These are phyloP conservation scores for Ganoderma sinense DNA, from an alignment of 1,284 basidiomycete species.

Conservation along the genomic window DNA sequence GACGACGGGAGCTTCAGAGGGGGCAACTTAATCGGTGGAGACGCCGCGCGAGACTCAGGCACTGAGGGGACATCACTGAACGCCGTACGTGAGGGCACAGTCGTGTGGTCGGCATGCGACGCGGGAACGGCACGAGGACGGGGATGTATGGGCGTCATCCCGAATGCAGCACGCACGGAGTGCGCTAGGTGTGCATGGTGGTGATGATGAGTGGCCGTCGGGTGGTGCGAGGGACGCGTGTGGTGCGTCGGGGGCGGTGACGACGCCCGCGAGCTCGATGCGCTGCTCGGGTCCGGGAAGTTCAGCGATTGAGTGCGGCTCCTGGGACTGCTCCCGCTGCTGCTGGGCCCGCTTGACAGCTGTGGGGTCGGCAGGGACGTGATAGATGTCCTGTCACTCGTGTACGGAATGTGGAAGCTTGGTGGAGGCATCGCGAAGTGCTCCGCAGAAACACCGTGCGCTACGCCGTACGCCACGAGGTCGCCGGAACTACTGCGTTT, in stretches of 20 bases:
- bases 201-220: conserved; percentile 31
- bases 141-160: conserved; percentile 85
- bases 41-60: conserved; percentile 64
- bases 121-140: conserved; percentile 40
- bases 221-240: conserved; percentile 18
- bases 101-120: conserved; percentile 47
- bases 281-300: conserved; percentile 44
- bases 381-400: conserved; percentile 43
- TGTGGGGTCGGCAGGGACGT: conserved; percentile 61
- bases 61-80: conserved; percentile 43
- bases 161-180: conserved; percentile 84
- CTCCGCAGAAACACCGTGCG: conserved; percentile 25
- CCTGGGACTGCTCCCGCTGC: conserved; percentile 62
- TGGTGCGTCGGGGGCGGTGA: conserved; percentile 48
- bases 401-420: conserved; percentile 38
- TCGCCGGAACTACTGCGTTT: conserved; percentile 44
- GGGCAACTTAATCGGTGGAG: conserved; percentile 74
- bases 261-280: conserved; percentile 58
- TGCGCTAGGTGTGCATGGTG: conserved; percentile 75
- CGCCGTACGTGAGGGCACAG: conserved; percentile 38
- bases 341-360: conserved; percentile 67
- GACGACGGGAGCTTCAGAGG: conserved; percentile 60
- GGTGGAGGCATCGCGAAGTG: conserved; percentile 29
- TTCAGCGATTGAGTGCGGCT: conserved; percentile 47
- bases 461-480: conserved; percentile 34